These are phyloP conservation scores for Penicillium nucicola DNA, from an alignment of 495 filamentous ascomycete species.

Conservation along the genomic window DNA sequence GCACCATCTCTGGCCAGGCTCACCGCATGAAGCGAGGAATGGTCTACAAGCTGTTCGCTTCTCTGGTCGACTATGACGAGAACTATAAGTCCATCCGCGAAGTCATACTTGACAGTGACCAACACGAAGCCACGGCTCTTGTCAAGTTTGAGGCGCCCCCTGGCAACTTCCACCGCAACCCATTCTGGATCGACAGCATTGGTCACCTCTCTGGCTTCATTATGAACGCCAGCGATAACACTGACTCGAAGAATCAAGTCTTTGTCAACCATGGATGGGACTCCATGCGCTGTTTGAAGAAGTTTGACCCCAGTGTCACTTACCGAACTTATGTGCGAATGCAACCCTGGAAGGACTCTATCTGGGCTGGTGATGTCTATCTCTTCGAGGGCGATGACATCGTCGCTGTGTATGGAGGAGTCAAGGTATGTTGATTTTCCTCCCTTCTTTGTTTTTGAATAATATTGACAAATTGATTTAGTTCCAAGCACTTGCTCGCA, in stretches of 20 bases:
- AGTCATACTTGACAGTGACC: conserved; percentile 68
- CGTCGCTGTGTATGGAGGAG: conserved; percentile 63
- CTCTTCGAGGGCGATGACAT: conserved; percentile 56
- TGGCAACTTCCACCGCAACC: conserved; percentile 63
- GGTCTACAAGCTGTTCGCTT: conserved; percentile 72
- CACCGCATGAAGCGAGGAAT: conserved; percentile 65
- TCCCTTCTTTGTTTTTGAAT: background rate
- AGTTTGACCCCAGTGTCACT: conserved; percentile 58
- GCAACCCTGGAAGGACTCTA: conserved; percentile 43
- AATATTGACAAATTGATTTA: conserved; percentile 25
- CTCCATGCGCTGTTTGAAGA: conserved; percentile 65
- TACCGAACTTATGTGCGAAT: conserved; percentile 73
- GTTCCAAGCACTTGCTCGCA: conserved; percentile 65
- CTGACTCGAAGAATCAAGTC: conserved; percentile 66
- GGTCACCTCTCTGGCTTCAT: conserved; percentile 70
- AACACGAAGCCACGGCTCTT: conserved; percentile 67
- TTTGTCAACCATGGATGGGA: conserved; percentile 79
- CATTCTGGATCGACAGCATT: conserved; percentile 71
- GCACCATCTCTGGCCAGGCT: conserved; percentile 48
- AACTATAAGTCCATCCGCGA: conserved; percentile 72
- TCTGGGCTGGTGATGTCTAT: conserved; percentile 51
- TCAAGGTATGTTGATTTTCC: conserved; percentile 43
- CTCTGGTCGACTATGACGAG: conserved; percentile 65
- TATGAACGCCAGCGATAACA: conserved; percentile 72
- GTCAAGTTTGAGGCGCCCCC: conserved; percentile 64